Conservation (phyloP, 495 filamentous ascomycete species). For the Gamarada debralockiae region DNA sequence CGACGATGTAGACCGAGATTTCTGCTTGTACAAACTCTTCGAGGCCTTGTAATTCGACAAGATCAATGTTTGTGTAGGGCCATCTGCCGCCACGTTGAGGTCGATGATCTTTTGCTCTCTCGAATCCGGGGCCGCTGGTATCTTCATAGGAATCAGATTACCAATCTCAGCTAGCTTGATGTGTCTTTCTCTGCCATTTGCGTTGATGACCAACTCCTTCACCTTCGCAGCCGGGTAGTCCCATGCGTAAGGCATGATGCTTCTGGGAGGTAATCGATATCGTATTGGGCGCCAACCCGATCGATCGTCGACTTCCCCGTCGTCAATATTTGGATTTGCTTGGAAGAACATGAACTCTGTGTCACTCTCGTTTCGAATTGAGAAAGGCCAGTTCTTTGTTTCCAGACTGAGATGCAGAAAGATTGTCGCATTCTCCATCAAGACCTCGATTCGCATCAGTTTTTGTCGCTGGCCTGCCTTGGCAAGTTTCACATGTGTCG, state of each 20-base stretch:
- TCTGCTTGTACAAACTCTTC: slow-evolving; percentile 92
- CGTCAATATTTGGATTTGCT: slow-evolving; percentile 64
- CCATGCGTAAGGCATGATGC: slow-evolving; percentile 99
- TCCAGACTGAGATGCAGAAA: slow-evolving; percentile 90
- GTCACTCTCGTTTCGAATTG: slow-evolving; percentile 96
- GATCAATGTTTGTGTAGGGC: slow-evolving; percentile 90
- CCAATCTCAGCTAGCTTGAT: slow-evolving; percentile 96
- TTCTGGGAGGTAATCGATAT: slow-evolving; percentile 89
- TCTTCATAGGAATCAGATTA: slow-evolving; percentile 86
- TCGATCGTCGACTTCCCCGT: slow-evolving; percentile 78
- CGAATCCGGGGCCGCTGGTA: slow-evolving; percentile 44
- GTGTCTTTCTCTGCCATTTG: slow-evolving; percentile 76
- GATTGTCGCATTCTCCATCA: slow-evolving; percentile 88
- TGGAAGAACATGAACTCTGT: slow-evolving; percentile 95
- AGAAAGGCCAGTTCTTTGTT: slow-evolving; percentile 94
- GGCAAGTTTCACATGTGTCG: slow-evolving; percentile 87
- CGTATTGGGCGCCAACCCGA: slow-evolving; percentile 85
- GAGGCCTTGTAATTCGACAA: slow-evolving; percentile 92
- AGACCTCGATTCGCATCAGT: slow-evolving; percentile 80
- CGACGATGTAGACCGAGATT: slow-evolving; percentile 48
- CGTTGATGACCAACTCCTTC: slow-evolving; percentile 82
- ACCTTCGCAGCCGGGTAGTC: slow-evolving; percentile 96
- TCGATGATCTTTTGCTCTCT: slow-evolving; percentile 78
- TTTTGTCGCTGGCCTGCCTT: slow-evolving; percentile 84
- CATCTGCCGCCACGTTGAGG: slow-evolving; percentile 90